A percentile compares a stretch with the other conserved stretches of the same genome.
These are phyloP conservation scores for Pleurotus giganteus DNA, from an alignment of 768 basidiomycete genomes.

Conservation along the genomic window DNA sequence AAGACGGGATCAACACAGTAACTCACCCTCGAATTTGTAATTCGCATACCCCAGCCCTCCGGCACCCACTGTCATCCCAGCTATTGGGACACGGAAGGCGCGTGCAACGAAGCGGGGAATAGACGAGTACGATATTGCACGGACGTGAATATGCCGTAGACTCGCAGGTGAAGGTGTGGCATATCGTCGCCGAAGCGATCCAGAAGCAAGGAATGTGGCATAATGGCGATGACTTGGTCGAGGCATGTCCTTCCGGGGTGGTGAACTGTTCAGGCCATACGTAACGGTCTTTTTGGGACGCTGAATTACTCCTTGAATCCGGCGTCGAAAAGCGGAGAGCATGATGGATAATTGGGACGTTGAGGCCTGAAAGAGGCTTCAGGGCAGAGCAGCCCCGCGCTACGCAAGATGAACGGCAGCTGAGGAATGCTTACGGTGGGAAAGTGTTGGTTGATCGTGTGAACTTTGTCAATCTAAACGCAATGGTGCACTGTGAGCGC, in stretches of 20 bases:
- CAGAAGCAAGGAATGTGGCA: constrained; percentile 52
- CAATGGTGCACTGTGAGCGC: no score
- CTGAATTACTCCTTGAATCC: constrained; percentile 26
- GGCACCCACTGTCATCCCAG: constrained; percentile 85
- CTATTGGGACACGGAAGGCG: constrained; percentile 86
- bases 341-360: constrained; percentile 24
- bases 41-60: constrained; percentile 93
- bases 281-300: constrained; percentile 46
- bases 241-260: constrained; percentile 26
- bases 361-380: not conserved
- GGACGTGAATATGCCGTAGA: constrained; percentile 67
- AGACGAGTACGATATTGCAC: constrained; percentile 81
- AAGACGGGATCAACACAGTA: not conserved
- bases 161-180: constrained; percentile 36
- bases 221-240: constrained; percentile 57
- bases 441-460: no score
- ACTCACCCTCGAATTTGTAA: constrained; percentile 92
- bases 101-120: constrained; percentile 87
- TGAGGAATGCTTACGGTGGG: no score
- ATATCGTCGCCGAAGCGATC: constrained; percentile 51
- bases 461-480: no score
- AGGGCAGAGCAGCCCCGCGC: not conserved
- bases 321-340: constrained; percentile 43
- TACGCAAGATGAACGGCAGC: not conserved
- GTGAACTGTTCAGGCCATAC: constrained; percentile 49